Evolutionary conservation across 495 filamentous ascomycete genomes (phyloP).

Genomic region (Penicillium cataractarum): DNA sequence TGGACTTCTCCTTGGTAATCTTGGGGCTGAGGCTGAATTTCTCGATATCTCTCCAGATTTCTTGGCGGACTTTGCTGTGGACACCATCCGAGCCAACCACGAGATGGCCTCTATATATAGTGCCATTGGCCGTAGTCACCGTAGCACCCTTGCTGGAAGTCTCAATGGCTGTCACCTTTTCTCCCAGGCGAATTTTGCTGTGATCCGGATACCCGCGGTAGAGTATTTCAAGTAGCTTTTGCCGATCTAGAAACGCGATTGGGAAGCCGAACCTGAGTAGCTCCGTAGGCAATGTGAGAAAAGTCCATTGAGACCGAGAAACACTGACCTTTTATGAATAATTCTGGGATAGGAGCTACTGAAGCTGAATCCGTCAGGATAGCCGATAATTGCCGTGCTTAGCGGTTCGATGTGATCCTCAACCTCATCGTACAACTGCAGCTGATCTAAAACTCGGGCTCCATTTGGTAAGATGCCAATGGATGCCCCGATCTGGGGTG

Average conservation of each 20-base stretch:
- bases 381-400: not conserved
- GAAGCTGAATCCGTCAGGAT: slow-evolving; percentile 17
- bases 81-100: slow-evolving; percentile 21
- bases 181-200: slow-evolving; percentile 14
- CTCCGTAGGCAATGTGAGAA: not conserved
- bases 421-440: slow-evolving; percentile 48
- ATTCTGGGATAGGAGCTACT: not conserved
- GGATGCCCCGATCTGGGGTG: slow-evolving; percentile 44
- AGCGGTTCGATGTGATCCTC: slow-evolving; percentile 1
- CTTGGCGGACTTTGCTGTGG: slow-evolving; percentile 35
- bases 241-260: slow-evolving; percentile 35
- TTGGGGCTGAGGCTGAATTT: not conserved
- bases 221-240: slow-evolving; percentile 29
- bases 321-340: not conserved
- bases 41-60: slow-evolving; percentile 7
- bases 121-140: slow-evolving; percentile 31
- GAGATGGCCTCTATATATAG: slow-evolving; percentile 17
- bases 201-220: slow-evolving; percentile 14
- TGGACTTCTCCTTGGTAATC: not conserved
- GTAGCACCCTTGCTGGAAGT: slow-evolving; percentile 13
- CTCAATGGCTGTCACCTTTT: slow-evolving; percentile 16
- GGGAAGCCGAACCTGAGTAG: slow-evolving; percentile 32
- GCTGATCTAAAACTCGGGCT: slow-evolving; percentile 50
- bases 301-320: not conserved
- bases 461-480: slow-evolving; percentile 43